Evolutionary conservation across 2,329 filamentous ascomycete genomes (phyloP), one percentile per base, ranked within the genome.

Genomic region (Dryadomyces quercivorus): DNA sequence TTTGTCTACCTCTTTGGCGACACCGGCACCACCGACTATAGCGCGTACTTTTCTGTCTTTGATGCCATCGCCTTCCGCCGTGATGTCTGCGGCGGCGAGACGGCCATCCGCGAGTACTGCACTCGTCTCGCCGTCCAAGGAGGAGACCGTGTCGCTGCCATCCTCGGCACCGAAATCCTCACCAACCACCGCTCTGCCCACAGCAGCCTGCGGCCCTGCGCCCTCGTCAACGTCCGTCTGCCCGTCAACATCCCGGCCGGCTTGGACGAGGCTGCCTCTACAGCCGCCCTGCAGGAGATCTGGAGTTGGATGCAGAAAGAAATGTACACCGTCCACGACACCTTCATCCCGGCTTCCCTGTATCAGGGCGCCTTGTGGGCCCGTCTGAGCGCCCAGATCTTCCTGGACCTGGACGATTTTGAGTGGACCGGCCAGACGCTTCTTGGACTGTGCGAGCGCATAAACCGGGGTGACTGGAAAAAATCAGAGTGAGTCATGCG

Each of bases 1-100:
- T 89, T 85, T 59, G 72, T 81, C 21, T 67, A 66, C 13, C 75
- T 83, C 46, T 89, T 89, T 63, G 75, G 84, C 59, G 84, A 80
- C 57, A 75, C 82, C 5, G 84, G 81, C 9, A 88, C 85, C 0
- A 70, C 77, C 21, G 85, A 90, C 63, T 78, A 76, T 55, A 73
- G 76, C 0, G 76, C 83, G 0, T 86, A 81, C 62, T 67, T 84
- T 16, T 84, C 78, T 63, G 67, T 87, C 2, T 73, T 78, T 0
- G 77, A 76, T 0, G 82, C 84, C 0, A 62, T 89, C 15, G 71
- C 76, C 45, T 89, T 82, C 69, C 76, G 86, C 18, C 62, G 72
- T 7, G 68, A 78, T 54, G 70, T 79, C 44, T 80, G 83, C 56
- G 81, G 81, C 45, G 84, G 86, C 49, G 86, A 90, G 60, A 69